These are phyloP conservation scores for Dendrocalamus latiflorus DNA, from an alignment of 202 grass and related monocot species.

Conservation along the genomic window DNA sequence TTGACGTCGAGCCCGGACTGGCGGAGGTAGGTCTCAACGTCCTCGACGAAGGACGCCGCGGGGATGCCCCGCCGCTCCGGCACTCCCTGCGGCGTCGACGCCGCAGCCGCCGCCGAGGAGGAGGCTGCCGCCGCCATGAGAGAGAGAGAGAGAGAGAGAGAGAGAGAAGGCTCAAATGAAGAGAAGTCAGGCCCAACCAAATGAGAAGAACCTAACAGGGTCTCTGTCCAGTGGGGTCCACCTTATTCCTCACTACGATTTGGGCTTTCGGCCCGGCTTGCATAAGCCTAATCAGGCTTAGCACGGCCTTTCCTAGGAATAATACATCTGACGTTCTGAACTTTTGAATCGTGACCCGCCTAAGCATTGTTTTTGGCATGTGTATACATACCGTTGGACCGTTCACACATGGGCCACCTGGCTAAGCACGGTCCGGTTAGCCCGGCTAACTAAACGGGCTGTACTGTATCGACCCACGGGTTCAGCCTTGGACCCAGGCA, in stretches of 20 bases:
- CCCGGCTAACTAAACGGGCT: no score
- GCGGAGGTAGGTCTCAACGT: conserved; percentile 80
- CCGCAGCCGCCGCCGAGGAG: background rate
- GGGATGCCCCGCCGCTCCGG: conserved; percentile 74
- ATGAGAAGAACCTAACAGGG: background rate
- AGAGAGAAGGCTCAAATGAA: conserved; percentile 6
- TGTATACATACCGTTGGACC: no score
- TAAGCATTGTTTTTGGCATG: no score
- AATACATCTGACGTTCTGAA: no score
- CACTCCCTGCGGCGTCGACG: conserved; percentile 43
- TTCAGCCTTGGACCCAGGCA: no score
- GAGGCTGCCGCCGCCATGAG: conserved; percentile 40
- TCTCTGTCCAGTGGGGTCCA: background rate
- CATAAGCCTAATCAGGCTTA: background rate
- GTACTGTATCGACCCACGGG: no score
- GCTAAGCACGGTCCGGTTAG: no score
- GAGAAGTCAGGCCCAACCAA: background rate
- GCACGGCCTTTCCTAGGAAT: background rate
- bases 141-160: conserved; percentile 18
- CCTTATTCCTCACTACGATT: background rate
- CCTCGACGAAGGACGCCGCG: conserved; percentile 84
- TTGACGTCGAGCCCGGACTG: conserved; percentile 88
- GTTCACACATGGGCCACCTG: no score
- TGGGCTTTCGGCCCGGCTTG: background rate
- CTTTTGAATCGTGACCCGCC: no score